Evolutionary conservation across 2,329 filamentous ascomycete genomes (phyloP).

Genomic region (Teratosphaeria epicoccoides): DNA sequence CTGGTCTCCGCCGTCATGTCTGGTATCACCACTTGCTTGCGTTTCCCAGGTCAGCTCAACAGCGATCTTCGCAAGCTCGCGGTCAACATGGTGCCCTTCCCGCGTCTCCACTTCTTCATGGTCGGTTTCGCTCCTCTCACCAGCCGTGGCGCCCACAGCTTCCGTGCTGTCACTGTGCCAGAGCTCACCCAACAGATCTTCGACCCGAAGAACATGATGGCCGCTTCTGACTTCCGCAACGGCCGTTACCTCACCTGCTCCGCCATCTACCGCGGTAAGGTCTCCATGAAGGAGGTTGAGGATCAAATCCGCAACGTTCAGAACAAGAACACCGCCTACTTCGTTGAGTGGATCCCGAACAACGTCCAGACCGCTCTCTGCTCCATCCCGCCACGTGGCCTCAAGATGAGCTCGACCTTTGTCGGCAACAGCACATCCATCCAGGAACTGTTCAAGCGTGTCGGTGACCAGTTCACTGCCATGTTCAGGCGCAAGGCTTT

Average conservation of each 20-base stretch:
- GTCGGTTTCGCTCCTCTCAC: constrained; percentile 98
- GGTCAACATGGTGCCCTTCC: constrained; percentile 99
- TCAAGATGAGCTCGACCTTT: constrained; percentile 99
- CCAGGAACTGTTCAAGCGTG: constrained; percentile 99
- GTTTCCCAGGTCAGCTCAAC: constrained; percentile 99
- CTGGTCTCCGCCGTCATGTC: constrained; percentile 99
- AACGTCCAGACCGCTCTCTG: constrained; percentile 99
- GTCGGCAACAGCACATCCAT: constrained; percentile 99
- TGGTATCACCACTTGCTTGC: constrained; percentile 93
- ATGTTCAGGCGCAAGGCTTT: constrained; percentile 99
- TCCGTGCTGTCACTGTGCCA: constrained; percentile 94
- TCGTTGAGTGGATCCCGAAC: constrained; percentile 99
- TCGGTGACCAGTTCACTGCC: constrained; percentile 98
- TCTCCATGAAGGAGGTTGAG: constrained; percentile 99
- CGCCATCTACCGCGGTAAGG: constrained; percentile 99
- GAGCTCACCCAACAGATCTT: constrained; percentile 99
- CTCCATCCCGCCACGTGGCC: constrained; percentile 92
- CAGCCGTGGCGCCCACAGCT: constrained; percentile 80
- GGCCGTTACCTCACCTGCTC: constrained; percentile 99
- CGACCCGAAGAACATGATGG: constrained; percentile 99
- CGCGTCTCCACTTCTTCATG: constrained; percentile 99
- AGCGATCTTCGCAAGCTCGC: constrained; percentile 98
- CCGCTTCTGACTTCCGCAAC: constrained; percentile 98
- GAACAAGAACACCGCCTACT: constrained; percentile 99
- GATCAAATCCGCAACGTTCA: constrained; percentile 99